Evolutionary conservation across 116 monocot species (phyloP), one percentile per base, ranked within the genome.

Genomic region (Papilionanthe hybrid): DNA sequence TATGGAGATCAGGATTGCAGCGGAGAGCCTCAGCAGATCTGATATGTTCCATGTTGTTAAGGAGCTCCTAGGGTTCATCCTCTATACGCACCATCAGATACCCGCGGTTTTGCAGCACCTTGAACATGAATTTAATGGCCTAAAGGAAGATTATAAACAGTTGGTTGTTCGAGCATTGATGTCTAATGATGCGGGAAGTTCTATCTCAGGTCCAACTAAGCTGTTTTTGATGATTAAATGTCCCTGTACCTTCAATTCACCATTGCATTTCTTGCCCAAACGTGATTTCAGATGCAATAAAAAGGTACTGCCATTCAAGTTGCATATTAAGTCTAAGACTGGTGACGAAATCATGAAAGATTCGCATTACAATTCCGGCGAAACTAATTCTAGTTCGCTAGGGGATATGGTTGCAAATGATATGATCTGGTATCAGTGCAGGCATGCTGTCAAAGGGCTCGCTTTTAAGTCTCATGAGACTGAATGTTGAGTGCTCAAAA

Each of bases 51-150:
- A 94, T 79, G 78, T 96, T 42, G 89, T 96, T 55, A 96, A 96
- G 89, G 96, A 94, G 87, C 74, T 96, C 63, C 82, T 96, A 75
- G 96, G 94, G 27, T 94, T 92, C 90, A 86, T 92, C 78, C 96
- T 96, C 83, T 93, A 89, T 89, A 90, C 90, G 89, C 93, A 96
- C 84, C 83, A 86, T 48, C 96, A 96, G 88, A 96, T 93, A 81
- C 96, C 96, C 20, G 50, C 86, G 96, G 72, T 92, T 72, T 88
- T 98, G 82, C 89, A 98, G 82, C 78, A 92, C 65, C 85, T 98
- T 28, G 97, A 98, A 85, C 32, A 86, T 77, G 97, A 92, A 81
- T 98, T 92, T 75, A 76, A 74, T 76, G 58, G 81, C 75, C 79
- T 88, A 76, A 93, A 85, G 83, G 86, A 89, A 65, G 94, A 94